Base-by-base conservation (phyloP, 2,329 filamentous ascomycete genomes). In the Blumeria hordei region DNA sequence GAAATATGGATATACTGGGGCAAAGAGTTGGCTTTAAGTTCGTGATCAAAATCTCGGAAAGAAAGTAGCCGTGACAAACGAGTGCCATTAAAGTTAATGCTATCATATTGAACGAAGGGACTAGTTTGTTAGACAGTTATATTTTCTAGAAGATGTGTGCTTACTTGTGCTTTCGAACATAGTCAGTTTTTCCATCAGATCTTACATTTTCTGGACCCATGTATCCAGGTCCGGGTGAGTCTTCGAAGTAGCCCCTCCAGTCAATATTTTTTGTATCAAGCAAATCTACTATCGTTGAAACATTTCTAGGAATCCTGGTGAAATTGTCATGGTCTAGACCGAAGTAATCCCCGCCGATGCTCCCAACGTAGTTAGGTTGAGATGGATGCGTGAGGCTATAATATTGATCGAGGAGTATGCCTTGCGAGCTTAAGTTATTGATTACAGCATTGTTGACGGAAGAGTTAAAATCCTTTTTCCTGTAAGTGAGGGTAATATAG, bases 1-100 rank as follows among this genome's bases (percentile, higher is more conserved):
- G 74, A 74, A 65, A 80, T 74, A 65, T 79, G 77, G 41, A 74
- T 72, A 68, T 78, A 83, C 64, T 85, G 81, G 2, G 81, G 81
- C 10, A 85, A 70, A 8, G 67, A 66, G 58, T 77, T 68, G 45
- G 69, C 69, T 32, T 70, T 67, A 28, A 83, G 66, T 59, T 83
- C 80, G 7, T 69, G 66, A 41, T 76, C 68, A 66, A 85, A 84
- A 55, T 73, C 69, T 28, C 72, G 72, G 60, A 84, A 74, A 58
- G 78, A 81, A 65, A 80, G 78, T 60, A 82, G 72, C 58, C 75
- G 72, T 37, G 72, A 70, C 1, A 82, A 69, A 18, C 81, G 60
- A 1, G 67, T 66, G 6, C 67, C 66, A 57, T 73, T 72, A 47
- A 71, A 67, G 57, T 74, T 73, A 54, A 77, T 68, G 16, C 72